Evolutionary conservation across 2,329 filamentous ascomycete species (phyloP).

Genomic region (Fusarium kyushuense): DNA sequence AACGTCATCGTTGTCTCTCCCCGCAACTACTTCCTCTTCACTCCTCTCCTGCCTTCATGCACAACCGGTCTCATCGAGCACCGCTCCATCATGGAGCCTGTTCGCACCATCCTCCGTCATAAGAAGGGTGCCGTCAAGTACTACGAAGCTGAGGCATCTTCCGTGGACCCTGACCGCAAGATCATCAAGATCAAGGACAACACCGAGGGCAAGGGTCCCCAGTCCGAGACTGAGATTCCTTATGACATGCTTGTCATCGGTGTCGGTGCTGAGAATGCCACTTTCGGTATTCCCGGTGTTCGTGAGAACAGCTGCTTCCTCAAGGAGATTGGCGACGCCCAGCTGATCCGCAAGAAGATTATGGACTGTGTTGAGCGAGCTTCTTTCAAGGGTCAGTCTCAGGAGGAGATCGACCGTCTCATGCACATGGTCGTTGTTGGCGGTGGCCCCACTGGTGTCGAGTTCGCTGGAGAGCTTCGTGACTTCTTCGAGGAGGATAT

Average conservation of each 20-base stretch:
- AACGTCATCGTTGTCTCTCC: slow-evolving; percentile 98
- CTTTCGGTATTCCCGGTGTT: slow-evolving; percentile 96
- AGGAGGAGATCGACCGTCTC: slow-evolving; percentile 90
- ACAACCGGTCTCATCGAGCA: slow-evolving; percentile 98
- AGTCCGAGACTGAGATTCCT: slow-evolving; percentile 85
- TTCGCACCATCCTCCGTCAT: slow-evolving; percentile 93
- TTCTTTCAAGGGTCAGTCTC: slow-evolving; percentile 94
- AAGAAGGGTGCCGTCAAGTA: slow-evolving; percentile 95
- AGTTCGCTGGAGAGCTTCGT: slow-evolving; percentile 97
- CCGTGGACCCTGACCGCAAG: slow-evolving; percentile 93
- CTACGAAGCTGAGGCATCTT: slow-evolving; percentile 97
- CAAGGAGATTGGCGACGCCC: slow-evolving; percentile 97
- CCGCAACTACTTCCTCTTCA: slow-evolving; percentile 99
- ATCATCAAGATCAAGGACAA: slow-evolving; percentile 90
- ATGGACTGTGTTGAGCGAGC: slow-evolving; percentile 99
- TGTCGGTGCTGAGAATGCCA: slow-evolving; percentile 97
- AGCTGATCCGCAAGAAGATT: slow-evolving; percentile 96
- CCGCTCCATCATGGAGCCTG: slow-evolving; percentile 99
- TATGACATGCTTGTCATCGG: slow-evolving; percentile 99
- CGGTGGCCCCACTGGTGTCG: slow-evolving; percentile 95
- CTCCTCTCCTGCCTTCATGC: slow-evolving; percentile 94
- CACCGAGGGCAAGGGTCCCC: slow-evolving; percentile 89
- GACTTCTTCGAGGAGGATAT: slow-evolving; percentile 99
- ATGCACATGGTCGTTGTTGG: slow-evolving; percentile 98
- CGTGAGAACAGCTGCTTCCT: slow-evolving; percentile 96